phyloP scores from a whole-genome alignment of 495 filamentous ascomycete genomes.

The Aspergillus asperescens region DNA sequence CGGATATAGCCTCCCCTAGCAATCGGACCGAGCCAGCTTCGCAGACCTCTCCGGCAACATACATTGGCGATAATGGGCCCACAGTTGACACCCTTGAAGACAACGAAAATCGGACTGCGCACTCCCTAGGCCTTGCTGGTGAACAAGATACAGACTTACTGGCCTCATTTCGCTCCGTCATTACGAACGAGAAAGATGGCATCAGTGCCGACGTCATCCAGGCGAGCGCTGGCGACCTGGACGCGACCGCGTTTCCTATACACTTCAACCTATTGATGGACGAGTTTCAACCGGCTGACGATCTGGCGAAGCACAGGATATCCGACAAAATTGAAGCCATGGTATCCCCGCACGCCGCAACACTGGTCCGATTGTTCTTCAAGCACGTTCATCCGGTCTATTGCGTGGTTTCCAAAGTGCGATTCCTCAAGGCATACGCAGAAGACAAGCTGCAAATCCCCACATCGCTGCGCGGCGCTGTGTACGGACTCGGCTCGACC shows the following conservation, averaged over 20 bases:
- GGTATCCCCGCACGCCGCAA: conserved; percentile 3
- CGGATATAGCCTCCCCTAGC: neutral
- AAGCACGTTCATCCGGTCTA: conserved; percentile 7
- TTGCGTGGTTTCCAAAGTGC: conserved; percentile 4
- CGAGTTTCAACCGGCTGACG: conserved; percentile 3
- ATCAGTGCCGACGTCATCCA: conserved; percentile 10
- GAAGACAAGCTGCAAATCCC: neutral
- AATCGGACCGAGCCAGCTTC: neutral
- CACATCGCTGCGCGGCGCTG: neutral
- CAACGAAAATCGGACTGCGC: conserved; percentile 3
- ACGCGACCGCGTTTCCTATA: neutral
- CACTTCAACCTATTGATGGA: conserved; percentile 5
- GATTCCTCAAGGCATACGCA: conserved; percentile 2
- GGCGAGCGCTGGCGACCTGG: neutral
- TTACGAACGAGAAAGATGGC: conserved; percentile 5
- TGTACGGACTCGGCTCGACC: neutral
- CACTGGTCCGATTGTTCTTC: conserved; percentile 1
- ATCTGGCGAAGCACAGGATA: neutral
- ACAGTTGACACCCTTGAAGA: conserved; percentile 3
- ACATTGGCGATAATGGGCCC: neutral
- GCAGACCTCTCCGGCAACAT: neutral
- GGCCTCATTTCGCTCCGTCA: conserved; percentile 3
- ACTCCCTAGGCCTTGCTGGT: neutral
- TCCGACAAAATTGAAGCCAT: conserved; percentile 3
- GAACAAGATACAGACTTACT: conserved; percentile 7